phyloP scores from a whole-genome alignment of 2,329 filamentous ascomycete genomes.

The Trichophyton benhamiae region DNA sequence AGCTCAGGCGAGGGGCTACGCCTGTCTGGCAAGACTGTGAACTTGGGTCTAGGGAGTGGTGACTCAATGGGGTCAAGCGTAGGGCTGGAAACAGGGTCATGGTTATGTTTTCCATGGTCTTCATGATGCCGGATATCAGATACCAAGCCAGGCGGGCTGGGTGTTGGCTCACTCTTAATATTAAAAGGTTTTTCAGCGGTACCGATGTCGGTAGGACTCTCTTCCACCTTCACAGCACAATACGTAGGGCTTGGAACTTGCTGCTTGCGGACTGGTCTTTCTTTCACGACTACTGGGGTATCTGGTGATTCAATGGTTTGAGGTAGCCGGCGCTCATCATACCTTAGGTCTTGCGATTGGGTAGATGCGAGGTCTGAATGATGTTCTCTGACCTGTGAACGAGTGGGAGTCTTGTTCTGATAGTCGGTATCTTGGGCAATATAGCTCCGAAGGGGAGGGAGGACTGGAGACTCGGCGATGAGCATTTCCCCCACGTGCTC shows the following conservation, averaged over 20 bases:
- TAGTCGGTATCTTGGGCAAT: background rate
- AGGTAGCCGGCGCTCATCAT: constrained; percentile 3
- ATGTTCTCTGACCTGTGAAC: background rate
- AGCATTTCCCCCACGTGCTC: background rate
- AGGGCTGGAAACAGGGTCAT: background rate
- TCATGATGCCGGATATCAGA: background rate
- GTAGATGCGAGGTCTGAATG: constrained; percentile 7
- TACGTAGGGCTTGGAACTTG: background rate
- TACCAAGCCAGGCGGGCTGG: constrained; percentile 6
- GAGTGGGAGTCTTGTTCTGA: background rate
- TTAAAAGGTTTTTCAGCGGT: constrained; percentile 14
- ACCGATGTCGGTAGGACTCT: constrained; percentile 8
- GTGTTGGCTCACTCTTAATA: constrained; percentile 27
- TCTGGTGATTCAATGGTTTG: constrained; percentile 10
- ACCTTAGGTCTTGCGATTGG: constrained; percentile 12
- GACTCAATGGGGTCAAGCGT: background rate
- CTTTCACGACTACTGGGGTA: constrained; percentile 2
- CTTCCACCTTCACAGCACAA: constrained; percentile 11
- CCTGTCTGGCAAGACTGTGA: background rate
- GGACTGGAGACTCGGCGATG: background rate
- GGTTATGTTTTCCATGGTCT: background rate
- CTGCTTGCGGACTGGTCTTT: constrained; percentile 14
- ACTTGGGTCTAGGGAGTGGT: background rate
- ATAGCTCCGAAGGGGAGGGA: background rate
- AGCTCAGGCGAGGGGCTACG: background rate